These are phyloP conservation scores for Hyaloperonospora brassicae DNA, from an alignment of 352 stramenopile species.

Conservation along the genomic window DNA sequence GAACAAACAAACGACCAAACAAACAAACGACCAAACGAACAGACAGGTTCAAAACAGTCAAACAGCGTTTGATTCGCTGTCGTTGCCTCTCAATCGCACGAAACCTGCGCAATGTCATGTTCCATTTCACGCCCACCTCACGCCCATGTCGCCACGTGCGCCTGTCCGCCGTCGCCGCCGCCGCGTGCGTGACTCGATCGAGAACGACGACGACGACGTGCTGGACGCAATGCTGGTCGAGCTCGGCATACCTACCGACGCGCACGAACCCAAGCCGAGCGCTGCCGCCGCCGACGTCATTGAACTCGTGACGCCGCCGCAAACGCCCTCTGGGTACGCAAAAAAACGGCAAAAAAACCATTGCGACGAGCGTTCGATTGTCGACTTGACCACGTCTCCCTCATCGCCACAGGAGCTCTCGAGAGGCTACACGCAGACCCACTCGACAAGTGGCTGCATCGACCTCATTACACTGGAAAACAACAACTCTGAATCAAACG, in stretches of 20 bases:
- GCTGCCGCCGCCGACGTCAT: constrained; percentile 25
- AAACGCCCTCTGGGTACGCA: constrained; percentile 3
- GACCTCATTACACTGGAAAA: not conserved
- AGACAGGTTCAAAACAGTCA: too few species aligned
- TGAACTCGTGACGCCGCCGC: constrained; percentile 37
- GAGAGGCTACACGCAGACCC: too few species aligned
- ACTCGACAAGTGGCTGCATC: constrained; percentile 9
- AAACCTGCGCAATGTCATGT: too few species aligned
- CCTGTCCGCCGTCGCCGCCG: constrained; percentile 6
- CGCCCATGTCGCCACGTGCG: not conserved
- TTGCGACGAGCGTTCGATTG: constrained; percentile 19
- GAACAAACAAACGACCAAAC: too few species aligned
- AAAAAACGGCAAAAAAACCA: constrained; percentile 6
- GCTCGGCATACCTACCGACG: constrained; percentile 22
- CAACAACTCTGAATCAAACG: not conserved
- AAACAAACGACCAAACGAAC: too few species aligned
- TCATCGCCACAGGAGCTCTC: constrained; percentile 12
- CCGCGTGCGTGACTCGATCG: constrained; percentile 14
- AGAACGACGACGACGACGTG: constrained; percentile 21
- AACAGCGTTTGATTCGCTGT: too few species aligned
- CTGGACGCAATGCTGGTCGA: constrained; percentile 31
- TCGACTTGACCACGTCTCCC: constrained; percentile 38
- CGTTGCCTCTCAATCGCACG: too few species aligned
- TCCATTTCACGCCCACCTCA: not conserved
- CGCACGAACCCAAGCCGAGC: constrained; percentile 12